Evolutionary conservation across 1,284 basidiomycete species (phyloP).

Genomic region (Wolfiporia cocos): DNA sequence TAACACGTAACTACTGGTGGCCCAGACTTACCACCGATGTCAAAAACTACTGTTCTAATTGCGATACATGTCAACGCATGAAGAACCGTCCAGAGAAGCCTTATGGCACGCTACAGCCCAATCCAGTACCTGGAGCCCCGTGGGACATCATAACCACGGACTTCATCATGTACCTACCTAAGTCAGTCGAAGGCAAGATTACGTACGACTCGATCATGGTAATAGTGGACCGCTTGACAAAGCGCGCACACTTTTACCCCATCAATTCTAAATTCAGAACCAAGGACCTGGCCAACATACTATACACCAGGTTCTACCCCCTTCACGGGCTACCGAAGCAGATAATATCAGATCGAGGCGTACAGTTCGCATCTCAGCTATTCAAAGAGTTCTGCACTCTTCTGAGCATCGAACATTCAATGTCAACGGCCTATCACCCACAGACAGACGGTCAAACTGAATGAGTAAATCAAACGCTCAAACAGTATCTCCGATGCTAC

Average conservation of each 20-base stretch:
- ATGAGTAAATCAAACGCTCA: no score
- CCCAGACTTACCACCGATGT: neutral
- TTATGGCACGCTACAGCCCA: constrained; percentile 8
- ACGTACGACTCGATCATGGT: constrained; percentile 26
- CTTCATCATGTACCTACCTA: constrained; percentile 30
- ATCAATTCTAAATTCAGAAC: constrained; percentile 19
- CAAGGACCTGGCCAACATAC: constrained; percentile 22
- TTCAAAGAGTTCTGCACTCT: no score
- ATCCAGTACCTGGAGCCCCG: constrained; percentile 20
- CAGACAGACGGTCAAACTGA: no score
- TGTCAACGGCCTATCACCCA: no score
- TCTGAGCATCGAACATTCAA: no score
- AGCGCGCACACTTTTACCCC: constrained; percentile 25
- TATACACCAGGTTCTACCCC: constrained; percentile 24
- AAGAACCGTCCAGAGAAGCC: neutral
- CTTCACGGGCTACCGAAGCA: constrained; percentile 26
- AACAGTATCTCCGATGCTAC: no score
- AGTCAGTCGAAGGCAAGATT: no score
- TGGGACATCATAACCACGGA: constrained; percentile 33
- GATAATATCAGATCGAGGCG: constrained; percentile 29
- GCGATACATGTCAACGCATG: constrained; percentile 19
- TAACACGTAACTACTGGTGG: constrained; percentile 1
- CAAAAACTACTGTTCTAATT: constrained; percentile 19
- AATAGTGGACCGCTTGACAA: constrained; percentile 18
- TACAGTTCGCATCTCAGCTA: constrained; percentile 36